These are phyloP conservation scores for Bryoglossum gracile DNA, from an alignment of 495 filamentous ascomycete genomes.

Conservation along the genomic window DNA sequence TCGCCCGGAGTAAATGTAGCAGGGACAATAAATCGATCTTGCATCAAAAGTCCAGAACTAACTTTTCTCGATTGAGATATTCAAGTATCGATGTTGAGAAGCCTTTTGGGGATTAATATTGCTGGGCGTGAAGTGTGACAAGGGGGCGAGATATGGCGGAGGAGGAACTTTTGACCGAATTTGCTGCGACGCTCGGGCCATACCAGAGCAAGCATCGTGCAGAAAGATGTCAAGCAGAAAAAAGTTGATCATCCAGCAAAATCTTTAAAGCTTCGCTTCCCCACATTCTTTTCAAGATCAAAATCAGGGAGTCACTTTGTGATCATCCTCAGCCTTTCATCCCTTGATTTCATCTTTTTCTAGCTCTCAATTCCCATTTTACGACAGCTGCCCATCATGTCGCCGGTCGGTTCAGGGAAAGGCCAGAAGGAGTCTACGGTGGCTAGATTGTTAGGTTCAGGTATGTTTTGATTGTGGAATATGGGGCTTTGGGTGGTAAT, in stretches of 20 bases:
- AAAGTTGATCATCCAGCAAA: not conserved
- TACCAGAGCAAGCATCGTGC: too few species aligned
- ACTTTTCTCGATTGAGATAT: too few species aligned
- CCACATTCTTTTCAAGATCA: not conserved
- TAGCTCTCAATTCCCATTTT: constrained; percentile 3
- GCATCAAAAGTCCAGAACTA: too few species aligned
- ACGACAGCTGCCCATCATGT: constrained; percentile 13
- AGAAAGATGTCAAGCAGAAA: too few species aligned
- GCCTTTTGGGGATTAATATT: too few species aligned
- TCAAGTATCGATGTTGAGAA: too few species aligned
- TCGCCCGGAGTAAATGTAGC: too few species aligned
- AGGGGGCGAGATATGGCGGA: too few species aligned
- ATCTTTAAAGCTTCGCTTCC: not conserved
- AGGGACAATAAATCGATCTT: too few species aligned
- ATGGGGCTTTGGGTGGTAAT: not conserved
- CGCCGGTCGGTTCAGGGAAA: constrained; percentile 14
- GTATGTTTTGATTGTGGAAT: constrained; percentile 40
- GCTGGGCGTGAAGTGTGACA: too few species aligned
- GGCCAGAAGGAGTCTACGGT: constrained; percentile 75
- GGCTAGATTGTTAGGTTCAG: constrained; percentile 84
- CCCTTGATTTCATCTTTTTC: not conserved
- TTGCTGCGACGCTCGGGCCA: too few species aligned
- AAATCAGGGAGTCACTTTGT: not conserved
- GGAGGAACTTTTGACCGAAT: too few species aligned
- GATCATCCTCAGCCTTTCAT: not conserved